A percentile compares a stretch with the other conserved stretches of the same genome.
phyloP scores from a whole-genome alignment of 805 yeast species.

The Cyberlindnera maclurae region DNA sequence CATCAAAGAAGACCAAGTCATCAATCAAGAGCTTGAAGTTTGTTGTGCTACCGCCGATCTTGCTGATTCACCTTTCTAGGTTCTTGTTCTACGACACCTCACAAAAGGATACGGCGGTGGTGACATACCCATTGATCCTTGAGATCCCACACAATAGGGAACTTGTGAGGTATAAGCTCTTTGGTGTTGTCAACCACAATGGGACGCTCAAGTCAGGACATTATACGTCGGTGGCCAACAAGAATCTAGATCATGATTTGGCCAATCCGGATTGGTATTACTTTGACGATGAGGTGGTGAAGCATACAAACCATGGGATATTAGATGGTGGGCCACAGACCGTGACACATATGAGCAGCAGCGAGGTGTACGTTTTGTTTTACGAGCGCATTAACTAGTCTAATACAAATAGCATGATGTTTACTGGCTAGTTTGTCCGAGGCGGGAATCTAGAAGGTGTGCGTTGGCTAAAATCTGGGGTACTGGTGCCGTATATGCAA shows the following conservation, averaged over 20 bases:
- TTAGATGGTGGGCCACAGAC: slow-evolving; percentile 28
- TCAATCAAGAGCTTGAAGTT: slow-evolving; percentile 66
- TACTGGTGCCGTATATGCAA: too few species aligned
- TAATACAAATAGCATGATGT: too few species aligned
- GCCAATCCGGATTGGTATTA: slow-evolving; percentile 54
- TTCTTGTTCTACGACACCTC: slow-evolving; percentile 51
- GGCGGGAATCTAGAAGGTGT: too few species aligned
- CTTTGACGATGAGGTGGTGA: slow-evolving; percentile 65
- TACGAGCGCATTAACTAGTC: slow-evolving; percentile 35
- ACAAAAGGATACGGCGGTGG: slow-evolving; percentile 43
- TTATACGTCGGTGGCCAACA: slow-evolving; percentile 62
- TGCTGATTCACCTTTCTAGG: slow-evolving; percentile 81
- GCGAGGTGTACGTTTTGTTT: slow-evolving; percentile 64
- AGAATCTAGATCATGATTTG: slow-evolving; percentile 30
- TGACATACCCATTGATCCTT: slow-evolving; percentile 49
- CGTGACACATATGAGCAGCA: slow-evolving; percentile 37
- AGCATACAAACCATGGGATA: slow-evolving; percentile 42
- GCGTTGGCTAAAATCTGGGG: too few species aligned
- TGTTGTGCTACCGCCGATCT: slow-evolving; percentile 69
- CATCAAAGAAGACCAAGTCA: background rate
- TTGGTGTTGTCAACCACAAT: slow-evolving; percentile 62
- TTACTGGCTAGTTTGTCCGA: too few species aligned
- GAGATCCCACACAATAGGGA: slow-evolving; percentile 37
- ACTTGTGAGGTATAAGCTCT: slow-evolving; percentile 40
- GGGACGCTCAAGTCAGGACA: slow-evolving; percentile 72